These are phyloP conservation scores for Trichosporon faecale DNA, from an alignment of 1,284 basidiomycete genomes.

Conservation along the genomic window DNA sequence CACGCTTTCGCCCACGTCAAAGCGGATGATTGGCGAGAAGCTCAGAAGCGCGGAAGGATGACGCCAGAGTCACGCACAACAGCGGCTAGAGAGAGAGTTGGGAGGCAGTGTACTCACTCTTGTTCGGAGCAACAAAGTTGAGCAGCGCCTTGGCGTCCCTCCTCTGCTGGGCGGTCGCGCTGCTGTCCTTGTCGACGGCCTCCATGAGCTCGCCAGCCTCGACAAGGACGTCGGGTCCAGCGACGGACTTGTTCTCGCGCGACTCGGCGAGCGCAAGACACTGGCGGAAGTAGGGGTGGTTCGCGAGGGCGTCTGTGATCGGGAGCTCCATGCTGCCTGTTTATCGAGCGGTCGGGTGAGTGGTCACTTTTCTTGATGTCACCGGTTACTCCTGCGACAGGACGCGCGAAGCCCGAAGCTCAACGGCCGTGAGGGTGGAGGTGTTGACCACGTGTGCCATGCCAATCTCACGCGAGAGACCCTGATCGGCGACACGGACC, in stretches of 20 bases:
- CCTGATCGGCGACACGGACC: neutral
- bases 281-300: neutral
- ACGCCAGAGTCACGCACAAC: too few relatives aligned
- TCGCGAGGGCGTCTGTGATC: conserved; percentile 2
- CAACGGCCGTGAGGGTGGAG: neutral
- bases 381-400: neutral
- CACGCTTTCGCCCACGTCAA: too few relatives aligned
- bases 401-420: neutral
- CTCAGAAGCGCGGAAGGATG: too few relatives aligned
- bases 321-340: neutral
- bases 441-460: neutral
- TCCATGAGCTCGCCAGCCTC: conserved; percentile 69
- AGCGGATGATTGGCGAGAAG: neutral
- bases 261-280: neutral
- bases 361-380: neutral
- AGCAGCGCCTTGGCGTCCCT: conserved; percentile 2
- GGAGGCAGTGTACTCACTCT: neutral
- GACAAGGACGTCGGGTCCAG: conserved; percentile 63
- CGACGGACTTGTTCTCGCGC: neutral
- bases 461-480: neutral
- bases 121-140: conserved; percentile 3
- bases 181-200: conserved; percentile 84
- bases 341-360: neutral
- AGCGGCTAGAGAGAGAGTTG: too few relatives aligned
- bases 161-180: conserved; percentile 45